Evolutionary conservation across 2,329 filamentous ascomycete species (phyloP), one percentile per base, ranked within the genome.

Genomic region (Corniculantispora saksenae): DNA sequence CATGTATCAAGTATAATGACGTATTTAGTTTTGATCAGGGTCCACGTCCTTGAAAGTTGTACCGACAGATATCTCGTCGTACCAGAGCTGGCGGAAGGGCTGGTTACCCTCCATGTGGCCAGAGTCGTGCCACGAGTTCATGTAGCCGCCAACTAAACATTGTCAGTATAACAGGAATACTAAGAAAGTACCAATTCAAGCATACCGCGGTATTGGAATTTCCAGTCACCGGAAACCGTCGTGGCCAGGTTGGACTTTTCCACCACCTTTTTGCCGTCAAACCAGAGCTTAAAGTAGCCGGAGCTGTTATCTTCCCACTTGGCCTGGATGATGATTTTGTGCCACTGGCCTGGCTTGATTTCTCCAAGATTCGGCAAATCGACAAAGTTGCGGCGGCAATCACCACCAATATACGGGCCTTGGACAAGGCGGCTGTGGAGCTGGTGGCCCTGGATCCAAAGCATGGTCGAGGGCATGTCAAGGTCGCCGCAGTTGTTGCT

Each of bases 71-170:
- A 84, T 77, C 74, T 83, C 78, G 67, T 84, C 82, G 68, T 78
- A 82, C 80, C 81, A 85, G n/a, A 83, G 70, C 72, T 82, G 76
- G 12, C 82, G 74, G 25, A 78, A 79, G 0, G 70, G 68, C 73
- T 83, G 81, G 19, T 66, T 76, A 1, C 80, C 81, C 55, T 74
- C 72, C 71, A 79, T 75, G 17, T 73, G 69, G 1, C 72, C 72
- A 45, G 80, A 73, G 66, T 84, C 81, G 65, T 81, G 72, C 82
- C 82, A 84, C 13, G 77, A 76, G 69, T 83, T 84, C 1, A 81
- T 82, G 71, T 84, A 84, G 38, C 84, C 71, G 0, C 82, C 82
- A 15, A 83, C 55, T 65, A 50, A 13, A 3, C 10, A 53, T 25
- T 17, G 25, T 64, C 53, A 64, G 62, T 13, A 32, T 21, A 15